Evolutionary conservation across 2,329 filamentous ascomycete genomes (phyloP), one percentile per base, ranked within the genome.

Genomic region (Dothideomycetidae sp.): DNA sequence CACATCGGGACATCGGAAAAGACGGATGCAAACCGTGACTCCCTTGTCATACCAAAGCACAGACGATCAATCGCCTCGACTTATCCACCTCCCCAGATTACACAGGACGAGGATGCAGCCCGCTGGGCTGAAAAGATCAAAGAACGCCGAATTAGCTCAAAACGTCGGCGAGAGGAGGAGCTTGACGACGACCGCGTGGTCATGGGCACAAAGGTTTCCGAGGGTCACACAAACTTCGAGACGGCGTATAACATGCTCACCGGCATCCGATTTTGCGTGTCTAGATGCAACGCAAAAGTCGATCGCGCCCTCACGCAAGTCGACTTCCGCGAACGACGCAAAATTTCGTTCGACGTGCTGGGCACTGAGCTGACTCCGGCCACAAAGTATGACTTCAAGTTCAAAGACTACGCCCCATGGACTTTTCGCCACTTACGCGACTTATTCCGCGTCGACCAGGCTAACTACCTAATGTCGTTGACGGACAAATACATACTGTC

Each of bases 381-480:
- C 44, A 86, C 90, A 49, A 96, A 98, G 62, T 98, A 98, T 66
- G 90, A 98, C 64, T 98, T 98, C 75, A 98, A 98, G 61, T 98
- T 98, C 70, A 98, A 98, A 65, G 90, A 98, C 63, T 98, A 98
- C 60, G 88, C 88, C n/a, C 90, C 90, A 40, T 96, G 88, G 86
- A 90, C 98, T 42, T 98, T 98, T 62, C 83, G 90, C 52, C 83
- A 85, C 60, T 70, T 98, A 30, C 81, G 90, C 47, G 68, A 75
- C 33, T 80, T 79, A 45, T 98, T 98, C 64, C 76, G 80, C 50
- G 73, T 96, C 39, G 90, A 98, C 55, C 90, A 90, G 14, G 90
- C 88, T 48, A 90, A 98, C 60, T 98, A 98, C 56, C 75, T 98
- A 43, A 92, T 98, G 76, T 98, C 90, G 5, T 65, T 98, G 52